These are phyloP conservation scores for Fusarium circinatum DNA, from an alignment of 2,329 filamentous ascomycete species.

Conservation along the genomic window DNA sequence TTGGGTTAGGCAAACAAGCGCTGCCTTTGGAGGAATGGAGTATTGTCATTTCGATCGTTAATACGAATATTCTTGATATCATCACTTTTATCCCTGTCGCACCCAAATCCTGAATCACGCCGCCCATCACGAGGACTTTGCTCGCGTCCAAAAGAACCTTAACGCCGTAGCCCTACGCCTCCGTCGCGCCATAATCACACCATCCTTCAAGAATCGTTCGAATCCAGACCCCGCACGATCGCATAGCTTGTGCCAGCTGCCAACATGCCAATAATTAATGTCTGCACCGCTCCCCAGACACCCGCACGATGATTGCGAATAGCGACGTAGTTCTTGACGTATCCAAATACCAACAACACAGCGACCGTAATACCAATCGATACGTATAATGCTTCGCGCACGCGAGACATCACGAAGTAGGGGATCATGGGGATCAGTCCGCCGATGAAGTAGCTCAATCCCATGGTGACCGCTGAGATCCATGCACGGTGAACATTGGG, in stretches of 20 bases:
- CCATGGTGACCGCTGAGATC: constrained; percentile 72
- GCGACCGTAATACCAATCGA: constrained; percentile 70
- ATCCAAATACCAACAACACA: constrained; percentile 72
- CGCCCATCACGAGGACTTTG: constrained; percentile 9
- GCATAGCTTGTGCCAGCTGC: constrained; percentile 74
- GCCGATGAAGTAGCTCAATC: constrained; percentile 75
- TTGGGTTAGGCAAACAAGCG: neutral
- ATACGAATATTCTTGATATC: constrained; percentile 22
- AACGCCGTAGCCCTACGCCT: constrained; percentile 30
- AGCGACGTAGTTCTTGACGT: constrained; percentile 68
- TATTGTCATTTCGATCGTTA: constrained; percentile 37
- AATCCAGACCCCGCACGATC: constrained; percentile 67
- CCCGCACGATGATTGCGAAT: constrained; percentile 63
- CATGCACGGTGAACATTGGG: constrained; percentile 56
- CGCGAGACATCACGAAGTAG: constrained; percentile 68
- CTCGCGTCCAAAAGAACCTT: neutral
- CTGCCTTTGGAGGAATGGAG: constrained; percentile 22
- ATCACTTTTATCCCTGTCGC: constrained; percentile 2
- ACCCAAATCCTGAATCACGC: neutral
- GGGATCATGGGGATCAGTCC: constrained; percentile 77
- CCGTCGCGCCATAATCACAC: neutral
- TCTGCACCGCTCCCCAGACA: constrained; percentile 70
- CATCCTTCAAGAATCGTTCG: constrained; percentile 25
- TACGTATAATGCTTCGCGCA: constrained; percentile 64
- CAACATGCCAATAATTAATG: constrained; percentile 70